Percentiles rank a stretch among this genome's conserved stretches.
phyloP scores from a whole-genome alignment of 164 flowering plant genomes.

The Vitis vinifera region ASM3070453v1 NC_081815.1:7662501-7663000 shows the following conservation, averaged over 20 bases:
- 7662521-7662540: too few species aligned
- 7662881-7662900: too few species aligned
- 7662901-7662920: background rate
- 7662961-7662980: background rate
- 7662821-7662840: background rate
- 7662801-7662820: background rate
- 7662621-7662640: background rate
- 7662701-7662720: constrained; percentile 79
- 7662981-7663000: background rate
- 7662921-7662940: background rate
- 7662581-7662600: too few species aligned
- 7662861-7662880: background rate
- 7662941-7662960: background rate
- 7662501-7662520: too few species aligned
- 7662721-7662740: constrained; percentile 73
- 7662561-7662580: too few species aligned
- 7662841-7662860: background rate
- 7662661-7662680: background rate
- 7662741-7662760: constrained; percentile 56
- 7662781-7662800: background rate
- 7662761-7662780: constrained; percentile 43
- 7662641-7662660: constrained; percentile 2
- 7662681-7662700: constrained; percentile 40
- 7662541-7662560: too few species aligned
- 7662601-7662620: background rate